Evolutionary conservation across 2,329 filamentous ascomycete genomes (phyloP).

Genomic region (Aspergillus fructus): DNA sequence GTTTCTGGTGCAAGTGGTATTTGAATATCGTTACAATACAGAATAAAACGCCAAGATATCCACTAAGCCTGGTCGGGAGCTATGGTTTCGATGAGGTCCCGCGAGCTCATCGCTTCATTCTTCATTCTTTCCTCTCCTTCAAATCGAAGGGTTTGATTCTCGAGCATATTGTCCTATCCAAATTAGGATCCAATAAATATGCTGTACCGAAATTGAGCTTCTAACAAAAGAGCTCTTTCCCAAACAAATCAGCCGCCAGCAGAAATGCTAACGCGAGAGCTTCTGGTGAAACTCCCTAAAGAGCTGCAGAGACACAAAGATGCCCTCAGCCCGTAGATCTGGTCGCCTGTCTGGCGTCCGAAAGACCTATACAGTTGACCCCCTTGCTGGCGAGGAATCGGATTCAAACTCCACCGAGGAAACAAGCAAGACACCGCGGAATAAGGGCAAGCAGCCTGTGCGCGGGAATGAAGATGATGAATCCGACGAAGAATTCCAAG

Average conservation of each 20-base stretch:
- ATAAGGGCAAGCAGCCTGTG: constrained; percentile 14
- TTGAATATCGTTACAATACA: not conserved
- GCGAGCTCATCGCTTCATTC: not conserved
- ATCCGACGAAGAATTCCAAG: constrained; percentile 38
- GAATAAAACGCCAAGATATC: constrained; percentile 8
- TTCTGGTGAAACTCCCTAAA: not conserved
- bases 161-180: not conserved
- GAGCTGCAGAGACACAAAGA: constrained; percentile 11
- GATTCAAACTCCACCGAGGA: not conserved
- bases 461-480: constrained; percentile 22
- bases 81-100: not conserved
- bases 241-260: not conserved
- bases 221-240: not conserved
- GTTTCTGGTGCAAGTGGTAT: not conserved
- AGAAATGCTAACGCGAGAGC: not conserved
- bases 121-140: not conserved
- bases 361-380: constrained; percentile 36
- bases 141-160: not conserved
- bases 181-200: not conserved
- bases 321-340: constrained; percentile 35
- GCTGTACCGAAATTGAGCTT: not conserved
- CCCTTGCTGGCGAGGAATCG: constrained; percentile 29
- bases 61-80: constrained; percentile 1
- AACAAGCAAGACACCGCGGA: constrained; percentile 9
- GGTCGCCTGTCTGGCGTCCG: constrained; percentile 31